These are phyloP conservation scores for Epichloe uncinata DNA, from an alignment of 2,329 filamentous ascomycete species.

Conservation along the genomic window DNA sequence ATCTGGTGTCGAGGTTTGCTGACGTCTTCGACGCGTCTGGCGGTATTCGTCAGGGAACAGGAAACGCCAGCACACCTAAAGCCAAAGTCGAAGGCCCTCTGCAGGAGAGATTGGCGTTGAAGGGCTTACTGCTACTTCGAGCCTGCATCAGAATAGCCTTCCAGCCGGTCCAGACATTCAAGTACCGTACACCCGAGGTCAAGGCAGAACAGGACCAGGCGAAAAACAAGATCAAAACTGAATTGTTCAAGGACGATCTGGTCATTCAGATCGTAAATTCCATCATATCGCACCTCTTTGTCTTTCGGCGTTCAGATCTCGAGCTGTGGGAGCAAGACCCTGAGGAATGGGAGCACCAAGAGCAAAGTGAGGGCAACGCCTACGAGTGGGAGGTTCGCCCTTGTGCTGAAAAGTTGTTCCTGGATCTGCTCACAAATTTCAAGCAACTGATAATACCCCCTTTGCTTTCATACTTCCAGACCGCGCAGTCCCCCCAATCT, in stretches of 20 bases:
- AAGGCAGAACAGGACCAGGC: constrained; percentile 65
- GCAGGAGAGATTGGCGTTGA: constrained; percentile 67
- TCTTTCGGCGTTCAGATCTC: constrained; percentile 74
- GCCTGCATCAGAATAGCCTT: constrained; percentile 79
- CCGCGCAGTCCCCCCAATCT: constrained; percentile 49
- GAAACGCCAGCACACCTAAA: constrained; percentile 26
- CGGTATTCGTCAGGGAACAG: constrained; percentile 35
- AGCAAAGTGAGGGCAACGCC: constrained; percentile 71
- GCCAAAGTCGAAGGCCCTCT: constrained; percentile 47
- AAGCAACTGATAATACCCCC: constrained; percentile 69
- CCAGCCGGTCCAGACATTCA: constrained; percentile 68
- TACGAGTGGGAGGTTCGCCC: constrained; percentile 90
- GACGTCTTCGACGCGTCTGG: constrained; percentile 54
- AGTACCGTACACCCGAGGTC: constrained; percentile 60
- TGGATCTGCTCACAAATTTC: constrained; percentile 82
- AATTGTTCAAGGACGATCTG: constrained; percentile 64
- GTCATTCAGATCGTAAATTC: constrained; percentile 71
- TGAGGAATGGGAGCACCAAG: constrained; percentile 87
- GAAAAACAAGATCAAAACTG: constrained; percentile 52
- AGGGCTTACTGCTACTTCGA: constrained; percentile 69
- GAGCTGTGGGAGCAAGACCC: constrained; percentile 89
- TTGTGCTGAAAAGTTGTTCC: constrained; percentile 85
- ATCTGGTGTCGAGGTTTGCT: constrained; percentile 62
- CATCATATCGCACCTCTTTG: constrained; percentile 76
- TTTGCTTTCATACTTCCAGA: constrained; percentile 69